A percentile compares a stretch with the other conserved stretches of the same genome.
Conservation (phyloP, 345 rosid species). For the Anacardium occidentale region DNA sequence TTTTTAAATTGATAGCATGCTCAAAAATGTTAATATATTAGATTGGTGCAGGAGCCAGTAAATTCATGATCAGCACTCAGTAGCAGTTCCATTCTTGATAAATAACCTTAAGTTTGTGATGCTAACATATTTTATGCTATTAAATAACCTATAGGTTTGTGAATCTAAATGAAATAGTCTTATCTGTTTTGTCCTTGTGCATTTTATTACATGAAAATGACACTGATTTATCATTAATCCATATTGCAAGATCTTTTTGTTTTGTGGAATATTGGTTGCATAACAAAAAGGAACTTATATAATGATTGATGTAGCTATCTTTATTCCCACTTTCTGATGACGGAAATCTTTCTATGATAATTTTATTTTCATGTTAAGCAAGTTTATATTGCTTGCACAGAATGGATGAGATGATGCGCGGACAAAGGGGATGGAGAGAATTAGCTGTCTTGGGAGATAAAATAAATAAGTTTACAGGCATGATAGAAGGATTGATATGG, state of each 20-base stretch:
- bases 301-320: background rate
- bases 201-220: background rate
- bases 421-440: constrained; percentile 96
- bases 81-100: background rate
- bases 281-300: background rate
- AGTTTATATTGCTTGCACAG: constrained; percentile 33
- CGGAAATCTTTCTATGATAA: background rate
- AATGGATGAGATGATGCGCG: constrained; percentile 99
- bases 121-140: background rate
- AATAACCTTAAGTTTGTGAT: background rate
- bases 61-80: too few species aligned
- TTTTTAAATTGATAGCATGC: background rate
- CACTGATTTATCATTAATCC: background rate
- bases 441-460: constrained; percentile 82
- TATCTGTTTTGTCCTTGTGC: background rate
- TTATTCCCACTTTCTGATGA: background rate
- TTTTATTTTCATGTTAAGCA: constrained; percentile 10
- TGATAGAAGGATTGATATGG: constrained; percentile 95
- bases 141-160: background rate
- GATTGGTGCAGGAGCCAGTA: background rate
- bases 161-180: background rate
- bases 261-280: background rate
- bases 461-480: constrained; percentile 78
- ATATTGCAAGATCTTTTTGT: constrained; percentile 2
- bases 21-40: background rate